Base-by-base conservation (phyloP, 169 alveolate species). In the Cryptosporidium sp. region DNA sequence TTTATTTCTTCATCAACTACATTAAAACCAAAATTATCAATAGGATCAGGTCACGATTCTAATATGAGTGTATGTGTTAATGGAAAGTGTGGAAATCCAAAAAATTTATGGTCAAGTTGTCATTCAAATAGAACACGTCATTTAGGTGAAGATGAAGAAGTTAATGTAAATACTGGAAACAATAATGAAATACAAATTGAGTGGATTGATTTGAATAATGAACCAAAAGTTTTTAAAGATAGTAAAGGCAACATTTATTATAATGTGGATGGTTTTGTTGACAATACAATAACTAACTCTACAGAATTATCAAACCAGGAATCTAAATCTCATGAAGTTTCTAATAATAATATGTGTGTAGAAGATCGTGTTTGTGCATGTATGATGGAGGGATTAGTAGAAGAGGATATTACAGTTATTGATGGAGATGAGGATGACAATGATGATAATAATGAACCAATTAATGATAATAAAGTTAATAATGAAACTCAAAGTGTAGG, bases 321-420 rank as follows among this genome's bases (percentile, higher is more conserved):
- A 42, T 35, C 72, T 29, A 33, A 37, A 33, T 14, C 51, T 65
- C 26, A 16, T 31, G 48, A n/a, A 33, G 23, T 35, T 10, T 3
- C 4, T 10, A 33, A 16, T 7, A 12, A 37, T 18, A 45, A 26
- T n/a, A 12, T 42, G 26, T 73, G 71, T 60, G 33, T 8, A n/a
- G 51, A 51, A 33, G 71, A 73, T 31, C 48, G 33, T 7, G 5
- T 56, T 18, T 73, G 58, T 33, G 52, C 58, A 18, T 73, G 86
- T 29, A 73, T 73, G 71, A 6, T 56, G 31, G 72, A 73, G 0
- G 86, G 86, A 29, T n/a, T 58, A 4, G 29, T 23, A 29, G 60
- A 73, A 2, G 86, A 73, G 26, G 86, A 73, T 35, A 73, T 73
- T 73, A 73, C 86, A 18, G 56, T 73, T 16, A 12, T 73, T 33